A percentile compares a stretch with the other conserved stretches of the same genome.
phyloP scores from a whole-genome alignment of 2,329 filamentous ascomycete genomes.

The Aspergillus fischeri region DNA sequence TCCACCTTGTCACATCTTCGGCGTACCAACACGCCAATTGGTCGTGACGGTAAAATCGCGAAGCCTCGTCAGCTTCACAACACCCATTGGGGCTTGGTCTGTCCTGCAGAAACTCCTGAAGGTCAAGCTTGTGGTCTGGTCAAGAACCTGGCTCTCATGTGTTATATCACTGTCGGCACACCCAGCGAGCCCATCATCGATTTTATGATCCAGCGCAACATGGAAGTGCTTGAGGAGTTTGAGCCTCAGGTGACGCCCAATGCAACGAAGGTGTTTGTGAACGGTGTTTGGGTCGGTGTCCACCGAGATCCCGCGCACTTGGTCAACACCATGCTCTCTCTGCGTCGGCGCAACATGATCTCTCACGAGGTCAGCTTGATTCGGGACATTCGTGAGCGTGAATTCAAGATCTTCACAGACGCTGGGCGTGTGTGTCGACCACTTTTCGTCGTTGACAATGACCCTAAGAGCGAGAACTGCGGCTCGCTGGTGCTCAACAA shows the following conservation, averaged over 20 bases:
- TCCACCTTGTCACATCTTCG: slow-evolving; percentile 96
- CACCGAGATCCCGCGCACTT: slow-evolving; percentile 84
- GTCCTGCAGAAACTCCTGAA: slow-evolving; percentile 95
- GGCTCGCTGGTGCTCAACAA: slow-evolving; percentile 79
- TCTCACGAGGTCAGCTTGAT: slow-evolving; percentile 92
- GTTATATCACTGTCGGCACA: slow-evolving; percentile 93
- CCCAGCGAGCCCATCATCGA: slow-evolving; percentile 86
- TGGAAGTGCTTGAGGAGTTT: slow-evolving; percentile 96
- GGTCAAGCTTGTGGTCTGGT: slow-evolving; percentile 97
- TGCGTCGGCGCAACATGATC: slow-evolving; percentile 76
- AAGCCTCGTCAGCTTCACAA: slow-evolving; percentile 98
- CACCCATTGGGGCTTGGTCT: slow-evolving; percentile 97
- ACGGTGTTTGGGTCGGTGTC: slow-evolving; percentile 96
- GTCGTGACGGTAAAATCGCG: slow-evolving; percentile 94
- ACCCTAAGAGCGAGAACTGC: slow-evolving; percentile 67
- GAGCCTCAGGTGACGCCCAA: slow-evolving; percentile 79
- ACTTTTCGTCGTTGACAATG: slow-evolving; percentile 88
- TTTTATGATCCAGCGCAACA: slow-evolving; percentile 92
- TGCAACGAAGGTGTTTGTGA: slow-evolving; percentile 96
- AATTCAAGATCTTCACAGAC: slow-evolving; percentile 98
- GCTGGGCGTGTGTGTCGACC: slow-evolving; percentile 92
- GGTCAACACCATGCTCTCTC: slow-evolving; percentile 70
- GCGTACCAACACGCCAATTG: slow-evolving; percentile 95
- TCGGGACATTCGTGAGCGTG: slow-evolving; percentile 90
- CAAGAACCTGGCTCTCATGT: slow-evolving; percentile 97